Evolutionary conservation across 2,329 filamentous ascomycete genomes (phyloP), one percentile per base, ranked within the genome.

Genomic region (Fusarium hainanense): DNA sequence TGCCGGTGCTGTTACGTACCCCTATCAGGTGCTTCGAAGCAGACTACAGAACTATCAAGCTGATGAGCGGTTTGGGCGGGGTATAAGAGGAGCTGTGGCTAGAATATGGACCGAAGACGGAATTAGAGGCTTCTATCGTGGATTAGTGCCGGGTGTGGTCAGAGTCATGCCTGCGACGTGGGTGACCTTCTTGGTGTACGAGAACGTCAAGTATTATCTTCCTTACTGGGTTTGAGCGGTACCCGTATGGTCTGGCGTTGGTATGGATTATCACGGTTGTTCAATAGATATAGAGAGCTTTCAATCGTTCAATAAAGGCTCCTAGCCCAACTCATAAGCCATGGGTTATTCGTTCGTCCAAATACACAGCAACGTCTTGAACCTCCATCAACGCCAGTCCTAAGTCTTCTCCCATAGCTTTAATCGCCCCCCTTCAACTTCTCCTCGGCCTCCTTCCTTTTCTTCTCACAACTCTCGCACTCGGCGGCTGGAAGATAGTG

Each of bases 171-270:
- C 96, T 6, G 94, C 94, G 32, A 98, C 96, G 6, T 97, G 96
- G 88, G 93, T 98, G 56, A 98, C 95, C 3, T 98, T 99, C 78
- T 81, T 99, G 74, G 94, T 98, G 25, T 98, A 98, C 81, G 96
- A 99, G 83, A 98, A 98, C 79, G 90, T 92, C 63, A 94, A 92
- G 81, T 89, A 87, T 71, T 90, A 93, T 77, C 78, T 97, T 37
- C 84, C 88, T 25, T 75, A 75, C 47, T 83, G 81, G 84, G 20
- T 76, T 21, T 72, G 58, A 56, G 57, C n/a, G 40, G 30, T 12
- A 27, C 52, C 25, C 30, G 14, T 51, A 27, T 34, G 34, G 28
- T 40, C 54, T 43, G 56, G 57, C 57, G 46, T 59, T 50, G 44
- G 34, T 18, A 32, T 41, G 27, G 16, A 16, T 51, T 41, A 23